Evolutionary conservation across 306 rosid genomes (phyloP).

Genomic region (Lablab purpureus): DNA sequence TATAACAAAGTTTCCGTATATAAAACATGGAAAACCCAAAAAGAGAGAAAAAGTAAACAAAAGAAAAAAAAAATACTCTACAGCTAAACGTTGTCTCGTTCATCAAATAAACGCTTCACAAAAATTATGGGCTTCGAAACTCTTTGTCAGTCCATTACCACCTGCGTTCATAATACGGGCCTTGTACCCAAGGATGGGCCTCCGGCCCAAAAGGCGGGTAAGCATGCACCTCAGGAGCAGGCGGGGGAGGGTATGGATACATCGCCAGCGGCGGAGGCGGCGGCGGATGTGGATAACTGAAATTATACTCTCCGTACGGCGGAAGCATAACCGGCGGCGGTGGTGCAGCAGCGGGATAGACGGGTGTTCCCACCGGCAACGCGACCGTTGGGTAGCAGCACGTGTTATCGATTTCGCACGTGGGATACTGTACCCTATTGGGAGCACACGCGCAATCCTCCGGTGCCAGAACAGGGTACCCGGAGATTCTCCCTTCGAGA

Average conservation of each 20-base stretch:
- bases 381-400: slow-evolving; percentile 35
- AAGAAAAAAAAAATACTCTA: not conserved
- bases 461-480: slow-evolving; percentile 49
- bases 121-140: not conserved
- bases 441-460: slow-evolving; percentile 15
- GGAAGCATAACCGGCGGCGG: slow-evolving; percentile 26
- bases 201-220: slow-evolving; percentile 39
- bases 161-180: slow-evolving; percentile 39
- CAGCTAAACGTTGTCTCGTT: not conserved
- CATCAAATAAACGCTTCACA: not conserved
- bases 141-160: slow-evolving; percentile 33
- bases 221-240: slow-evolving; percentile 17
- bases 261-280: not conserved
- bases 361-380: not conserved
- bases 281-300: slow-evolving; percentile 26
- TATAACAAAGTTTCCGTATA: not conserved
- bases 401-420: slow-evolving; percentile 20
- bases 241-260: slow-evolving; percentile 43
- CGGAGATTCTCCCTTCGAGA: slow-evolving; percentile 48
- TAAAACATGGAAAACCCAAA: not conserved
- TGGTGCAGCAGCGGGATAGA: not conserved
- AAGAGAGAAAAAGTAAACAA: not conserved
- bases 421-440: slow-evolving; percentile 30
- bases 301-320: slow-evolving; percentile 8
- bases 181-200: slow-evolving; percentile 38